Evolutionary conservation across 1,284 basidiomycete species (phyloP), one percentile per base, ranked within the genome.

Genomic region (Trametes sp.): DNA sequence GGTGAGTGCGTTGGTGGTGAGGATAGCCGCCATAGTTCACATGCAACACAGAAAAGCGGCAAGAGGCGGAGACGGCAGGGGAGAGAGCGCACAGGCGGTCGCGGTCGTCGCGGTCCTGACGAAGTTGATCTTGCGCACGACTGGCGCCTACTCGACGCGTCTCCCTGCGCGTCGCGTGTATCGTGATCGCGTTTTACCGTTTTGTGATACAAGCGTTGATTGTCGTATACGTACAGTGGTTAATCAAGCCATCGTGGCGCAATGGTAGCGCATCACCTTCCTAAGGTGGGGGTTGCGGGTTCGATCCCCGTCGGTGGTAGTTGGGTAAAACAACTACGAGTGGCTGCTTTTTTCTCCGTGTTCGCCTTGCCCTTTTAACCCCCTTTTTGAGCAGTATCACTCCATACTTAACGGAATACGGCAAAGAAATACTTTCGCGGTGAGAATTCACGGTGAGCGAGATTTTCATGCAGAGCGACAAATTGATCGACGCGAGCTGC

Each of bases 241-340:
- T 11, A 42, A 23, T 10, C 42, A 64, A 57, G 69, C 70, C 69
- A 66, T 69, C 67, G 67, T 70, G 64, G 70, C 70, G 67, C 67
- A 72, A 72, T 70, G 70, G 70, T 72, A 72, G 69, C 67, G 70
- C 70, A 66, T 69, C 67, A 69, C 70, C 69, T 72, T 72, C 70
- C 70, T 72, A 65, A 71, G 70, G 70, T 69, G 67, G 68, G 64
- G 67, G 70, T 69, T 72, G 70, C 69, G 70, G 69, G 70, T 72
- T 72, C 70, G 70, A 72, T 61, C 67, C 70, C 69, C 70, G 69
- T 69, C 67, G 69, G 63, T 68, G 70, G 70, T 72, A 72, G 56
- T 58, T 29, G 62, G 54, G 52, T 31, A 54, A 59, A n/a, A 41
- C n/a, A 36, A 55, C 54, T 54, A 41, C 46, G 28, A 38, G 29